A percentile compares a stretch with the other conserved stretches of the same genome.
Evolutionary conservation across 2,329 filamentous ascomycete genomes (phyloP).

Genomic region (Colletotrichum abscissum): DNA sequence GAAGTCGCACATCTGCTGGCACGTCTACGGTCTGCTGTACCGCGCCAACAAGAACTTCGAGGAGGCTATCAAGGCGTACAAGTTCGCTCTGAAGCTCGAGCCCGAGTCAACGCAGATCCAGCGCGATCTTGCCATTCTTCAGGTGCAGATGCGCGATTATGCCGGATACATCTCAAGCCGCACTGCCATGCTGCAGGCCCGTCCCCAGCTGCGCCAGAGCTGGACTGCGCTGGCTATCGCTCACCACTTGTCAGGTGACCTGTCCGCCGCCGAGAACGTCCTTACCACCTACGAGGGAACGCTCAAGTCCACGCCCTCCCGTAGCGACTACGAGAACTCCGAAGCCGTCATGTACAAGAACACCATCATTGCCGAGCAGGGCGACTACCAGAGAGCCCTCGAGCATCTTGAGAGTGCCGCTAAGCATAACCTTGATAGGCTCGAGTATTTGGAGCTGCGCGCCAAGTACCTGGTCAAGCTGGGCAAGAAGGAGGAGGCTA

Average conservation of each 20-base stretch:
- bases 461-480: conserved; percentile 87
- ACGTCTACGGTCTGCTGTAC: conserved; percentile 96
- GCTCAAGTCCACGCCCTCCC: conserved; percentile 81
- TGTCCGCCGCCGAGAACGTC: conserved; percentile 88
- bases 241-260: conserved; percentile 88
- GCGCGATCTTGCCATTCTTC: conserved; percentile 90
- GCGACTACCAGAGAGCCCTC: conserved; percentile 84
- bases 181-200: conserved; percentile 85
- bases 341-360: conserved; percentile 97
- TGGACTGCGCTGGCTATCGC: conserved; percentile 98
- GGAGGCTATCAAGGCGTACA: conserved; percentile 99
- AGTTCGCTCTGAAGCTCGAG: conserved; percentile 91
- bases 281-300: conserved; percentile 94
- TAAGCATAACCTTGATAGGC: conserved; percentile 83
- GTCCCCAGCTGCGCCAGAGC: conserved; percentile 85
- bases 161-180: conserved; percentile 92
- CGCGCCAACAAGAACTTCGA: conserved; percentile 97
- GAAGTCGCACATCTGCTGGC: conserved; percentile 99
- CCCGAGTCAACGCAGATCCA: conserved; percentile 96
- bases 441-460: conserved; percentile 85
- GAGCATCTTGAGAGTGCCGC: conserved; percentile 84
- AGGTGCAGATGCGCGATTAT: conserved; percentile 97
- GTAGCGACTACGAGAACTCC: conserved; percentile 89
- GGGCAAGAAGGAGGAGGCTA: conserved; percentile 81
- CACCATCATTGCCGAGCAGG: conserved; percentile 88